Conservation (phyloP, 1,139 yeast species). For the Blastobotrys malaysiensis region DNA sequence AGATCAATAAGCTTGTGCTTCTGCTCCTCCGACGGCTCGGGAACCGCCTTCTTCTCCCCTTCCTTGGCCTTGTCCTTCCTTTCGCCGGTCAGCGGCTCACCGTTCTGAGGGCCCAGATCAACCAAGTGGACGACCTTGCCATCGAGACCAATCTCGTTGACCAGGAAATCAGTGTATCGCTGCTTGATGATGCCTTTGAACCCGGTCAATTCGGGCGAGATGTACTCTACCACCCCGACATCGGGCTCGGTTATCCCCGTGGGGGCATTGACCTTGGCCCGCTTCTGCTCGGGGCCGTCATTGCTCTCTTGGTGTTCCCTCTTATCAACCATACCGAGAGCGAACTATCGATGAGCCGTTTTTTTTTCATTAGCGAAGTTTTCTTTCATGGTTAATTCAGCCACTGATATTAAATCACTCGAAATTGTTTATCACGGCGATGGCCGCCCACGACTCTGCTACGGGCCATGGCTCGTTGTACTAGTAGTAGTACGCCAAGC, state of each 20-base stretch:
- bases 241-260: slow-evolving; percentile 52
- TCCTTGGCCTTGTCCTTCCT: slow-evolving; percentile 39
- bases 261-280: slow-evolving; percentile 1
- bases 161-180: slow-evolving; percentile 90
- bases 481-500: too few relatives aligned
- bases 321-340: not conserved
- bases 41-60: slow-evolving; percentile 10
- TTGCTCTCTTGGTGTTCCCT: slow-evolving; percentile 7
- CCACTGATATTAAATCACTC: not conserved
- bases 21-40: slow-evolving; percentile 30
- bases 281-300: slow-evolving; percentile 1
- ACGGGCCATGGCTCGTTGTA: too few relatives aligned
- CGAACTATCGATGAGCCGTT: slow-evolving; percentile 1
- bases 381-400: not conserved
- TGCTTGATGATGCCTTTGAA: slow-evolving; percentile 78
- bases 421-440: too few relatives aligned
- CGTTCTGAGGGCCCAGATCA: slow-evolving; percentile 66
- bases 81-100: slow-evolving; percentile 41
- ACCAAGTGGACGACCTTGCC: slow-evolving; percentile 69
- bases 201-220: slow-evolving; percentile 53
- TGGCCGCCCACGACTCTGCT: too few relatives aligned
- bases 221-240: slow-evolving; percentile 78
- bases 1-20: slow-evolving; percentile 41
- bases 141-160: slow-evolving; percentile 69
- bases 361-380: not conserved